A percentile compares a stretch with the other conserved stretches of the same genome.
Evolutionary conservation across 441 rosid genomes (phyloP).

Genomic region (Mallotus japonicus): DNA sequence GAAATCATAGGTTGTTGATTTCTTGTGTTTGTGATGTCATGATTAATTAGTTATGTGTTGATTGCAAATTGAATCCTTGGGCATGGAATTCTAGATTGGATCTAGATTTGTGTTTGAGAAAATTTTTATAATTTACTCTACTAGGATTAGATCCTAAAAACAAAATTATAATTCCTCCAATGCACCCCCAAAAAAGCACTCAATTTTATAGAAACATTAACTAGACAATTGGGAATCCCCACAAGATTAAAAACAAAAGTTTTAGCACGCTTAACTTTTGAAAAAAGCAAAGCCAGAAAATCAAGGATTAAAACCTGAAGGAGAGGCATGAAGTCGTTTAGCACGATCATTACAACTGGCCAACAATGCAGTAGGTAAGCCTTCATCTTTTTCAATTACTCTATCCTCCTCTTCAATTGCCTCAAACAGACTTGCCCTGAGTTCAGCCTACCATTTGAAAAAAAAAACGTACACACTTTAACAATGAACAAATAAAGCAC

Average conservation of each 20-base stretch:
- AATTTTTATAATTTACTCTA: too few species aligned
- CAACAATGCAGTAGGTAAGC: conserved; percentile 81
- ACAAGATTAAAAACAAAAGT: conserved; percentile 6
- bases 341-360: conserved; percentile 96
- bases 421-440: conserved; percentile 94
- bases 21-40: too few species aligned
- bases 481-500: not conserved
- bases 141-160: too few species aligned
- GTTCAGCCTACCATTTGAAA: conserved; percentile 68
- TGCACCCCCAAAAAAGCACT: too few species aligned
- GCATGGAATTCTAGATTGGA: too few species aligned
- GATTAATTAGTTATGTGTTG: too few species aligned
- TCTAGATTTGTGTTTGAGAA: too few species aligned
- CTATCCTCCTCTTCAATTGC: conserved; percentile 96
- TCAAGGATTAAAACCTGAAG: conserved; percentile 61
- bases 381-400: conserved; percentile 71
- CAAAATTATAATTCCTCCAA: too few species aligned
- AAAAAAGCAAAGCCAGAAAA: conserved; percentile 1
- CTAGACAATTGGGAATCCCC: not conserved
- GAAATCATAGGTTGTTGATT: too few species aligned
- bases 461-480: not conserved
- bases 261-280: not conserved
- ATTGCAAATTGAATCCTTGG: too few species aligned
- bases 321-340: conserved; percentile 84
- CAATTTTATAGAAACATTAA: too few species aligned